Evolutionary conservation across 2,329 filamentous ascomycete genomes (phyloP).

Genomic region (Trichophyton benhamiae): DNA sequence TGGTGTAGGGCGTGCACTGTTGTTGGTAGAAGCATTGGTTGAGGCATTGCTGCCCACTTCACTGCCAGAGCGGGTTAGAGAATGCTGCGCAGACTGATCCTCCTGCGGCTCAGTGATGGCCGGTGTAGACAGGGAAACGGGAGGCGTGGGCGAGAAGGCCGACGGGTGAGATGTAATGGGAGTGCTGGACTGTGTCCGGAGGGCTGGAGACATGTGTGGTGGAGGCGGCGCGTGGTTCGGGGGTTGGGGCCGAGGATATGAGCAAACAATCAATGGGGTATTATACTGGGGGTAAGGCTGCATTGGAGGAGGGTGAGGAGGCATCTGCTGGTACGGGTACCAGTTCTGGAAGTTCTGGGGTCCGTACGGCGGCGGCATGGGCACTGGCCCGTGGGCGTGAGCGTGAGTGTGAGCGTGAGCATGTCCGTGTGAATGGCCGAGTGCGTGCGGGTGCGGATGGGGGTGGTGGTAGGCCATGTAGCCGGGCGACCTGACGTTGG

Average conservation of each 20-base stretch:
- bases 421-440: background rate
- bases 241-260: conserved; percentile 32
- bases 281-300: conserved; percentile 32
- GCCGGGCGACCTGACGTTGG: conserved; percentile 45
- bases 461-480: conserved; percentile 46
- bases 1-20: background rate
- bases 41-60: conserved; percentile 20
- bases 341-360: conserved; percentile 36
- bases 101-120: conserved; percentile 22
- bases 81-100: conserved; percentile 17
- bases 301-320: conserved; percentile 30
- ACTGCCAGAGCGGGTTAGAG: conserved; percentile 9
- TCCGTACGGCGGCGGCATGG: conserved; percentile 33
- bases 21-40: conserved; percentile 18
- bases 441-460: conserved; percentile 33
- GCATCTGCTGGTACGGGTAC: conserved; percentile 32
- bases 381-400: conserved; percentile 43
- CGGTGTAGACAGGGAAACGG: conserved; percentile 18
- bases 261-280: conserved; percentile 33
- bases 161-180: conserved; percentile 26
- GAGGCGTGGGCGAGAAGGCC: conserved; percentile 22
- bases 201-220: conserved; percentile 17
- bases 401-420: conserved; percentile 25
- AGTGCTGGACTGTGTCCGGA: conserved; percentile 17
- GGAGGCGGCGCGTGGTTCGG: conserved; percentile 26